A percentile compares a stretch with the other conserved stretches of the same genome.
phyloP scores from a whole-genome alignment of 2,329 filamentous ascomycete genomes.

The Stemphylium lycopersici region DNA sequence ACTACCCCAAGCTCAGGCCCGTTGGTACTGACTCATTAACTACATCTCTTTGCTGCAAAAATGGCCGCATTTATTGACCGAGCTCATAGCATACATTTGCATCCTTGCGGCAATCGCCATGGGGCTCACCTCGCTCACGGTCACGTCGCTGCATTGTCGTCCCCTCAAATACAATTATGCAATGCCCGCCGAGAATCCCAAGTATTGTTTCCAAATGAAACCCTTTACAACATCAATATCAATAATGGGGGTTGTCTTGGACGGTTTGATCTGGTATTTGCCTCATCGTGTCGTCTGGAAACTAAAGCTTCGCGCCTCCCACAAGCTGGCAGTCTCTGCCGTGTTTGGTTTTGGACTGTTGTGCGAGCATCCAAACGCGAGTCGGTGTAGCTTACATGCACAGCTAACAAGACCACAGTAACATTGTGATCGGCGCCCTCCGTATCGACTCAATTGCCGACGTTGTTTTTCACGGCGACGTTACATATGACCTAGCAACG shows the following conservation, averaged over 20 bases:
- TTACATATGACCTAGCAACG: conserved; percentile 23
- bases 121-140: conserved; percentile 12
- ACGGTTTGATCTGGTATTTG: conserved; percentile 29
- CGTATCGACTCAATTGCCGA: conserved; percentile 15
- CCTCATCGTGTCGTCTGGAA: conserved; percentile 37
- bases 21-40: conserved; percentile 21
- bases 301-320: conserved; percentile 24
- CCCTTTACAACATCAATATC: conserved; percentile 18
- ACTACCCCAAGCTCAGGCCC: conserved; percentile 25
- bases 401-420: conserved; percentile 20
- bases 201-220: conserved; percentile 26
- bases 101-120: conserved; percentile 18
- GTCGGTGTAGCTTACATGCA: not conserved
- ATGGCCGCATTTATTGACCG: conserved; percentile 17
- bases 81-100: conserved; percentile 23
- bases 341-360: conserved; percentile 35
- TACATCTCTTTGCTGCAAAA: not conserved
- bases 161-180: conserved; percentile 32
- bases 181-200: conserved; percentile 17
- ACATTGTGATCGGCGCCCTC: conserved; percentile 23
- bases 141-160: conserved; percentile 27
- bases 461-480: conserved; percentile 13
- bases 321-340: conserved; percentile 31
- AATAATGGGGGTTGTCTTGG: conserved; percentile 22
- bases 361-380: conserved; percentile 10